A percentile compares a stretch with the other conserved stretches of the same genome.
These are phyloP conservation scores for Cyphellophora europaea DNA, from an alignment of 2,329 filamentous ascomycete genomes.

Conservation along the genomic window DNA sequence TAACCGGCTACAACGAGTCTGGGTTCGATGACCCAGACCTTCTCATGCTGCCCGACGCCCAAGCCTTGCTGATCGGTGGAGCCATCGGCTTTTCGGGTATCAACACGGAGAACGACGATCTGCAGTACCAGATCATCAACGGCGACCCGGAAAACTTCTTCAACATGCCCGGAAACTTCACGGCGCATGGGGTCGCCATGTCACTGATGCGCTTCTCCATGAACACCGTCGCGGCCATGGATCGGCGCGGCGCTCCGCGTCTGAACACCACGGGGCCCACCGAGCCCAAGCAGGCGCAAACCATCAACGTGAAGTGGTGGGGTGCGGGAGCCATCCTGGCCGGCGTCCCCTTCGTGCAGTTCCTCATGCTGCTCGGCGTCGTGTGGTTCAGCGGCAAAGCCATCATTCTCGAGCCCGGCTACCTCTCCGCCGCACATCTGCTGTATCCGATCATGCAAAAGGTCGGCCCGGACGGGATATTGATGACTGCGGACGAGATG, in stretches of 20 bases:
- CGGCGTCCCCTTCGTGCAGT: conserved; percentile 11
- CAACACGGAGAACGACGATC: not conserved
- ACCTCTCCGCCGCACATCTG: conserved; percentile 11
- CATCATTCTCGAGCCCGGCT: conserved; percentile 14
- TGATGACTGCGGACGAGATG: conserved; percentile 15
- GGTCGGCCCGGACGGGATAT: conserved; percentile 11
- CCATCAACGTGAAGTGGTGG: conserved; percentile 67
- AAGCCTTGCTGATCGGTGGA: conserved; percentile 11
- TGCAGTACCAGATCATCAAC: conserved; percentile 8
- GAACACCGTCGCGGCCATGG: conserved; percentile 10
- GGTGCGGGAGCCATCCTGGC: conserved; percentile 9
- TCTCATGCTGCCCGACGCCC: conserved; percentile 7
- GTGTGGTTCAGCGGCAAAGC: conserved; percentile 12
- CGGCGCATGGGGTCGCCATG: conserved; percentile 5
- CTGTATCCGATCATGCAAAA: conserved; percentile 12
- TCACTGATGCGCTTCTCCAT: conserved; percentile 11
- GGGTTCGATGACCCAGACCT: not conserved
- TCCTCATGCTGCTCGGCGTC: conserved; percentile 8
- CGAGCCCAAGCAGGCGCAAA: conserved; percentile 74
- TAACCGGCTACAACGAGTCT: conserved; percentile 6
- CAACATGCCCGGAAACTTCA: conserved; percentile 7
- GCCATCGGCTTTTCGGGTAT: conserved; percentile 14
- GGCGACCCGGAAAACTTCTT: conserved; percentile 22
- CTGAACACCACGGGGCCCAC: conserved; percentile 59
- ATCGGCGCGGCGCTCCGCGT: conserved; percentile 7